Evolutionary conservation across 169 alveolate genomes (phyloP).

Genomic region (Neospora caninum): DNA sequence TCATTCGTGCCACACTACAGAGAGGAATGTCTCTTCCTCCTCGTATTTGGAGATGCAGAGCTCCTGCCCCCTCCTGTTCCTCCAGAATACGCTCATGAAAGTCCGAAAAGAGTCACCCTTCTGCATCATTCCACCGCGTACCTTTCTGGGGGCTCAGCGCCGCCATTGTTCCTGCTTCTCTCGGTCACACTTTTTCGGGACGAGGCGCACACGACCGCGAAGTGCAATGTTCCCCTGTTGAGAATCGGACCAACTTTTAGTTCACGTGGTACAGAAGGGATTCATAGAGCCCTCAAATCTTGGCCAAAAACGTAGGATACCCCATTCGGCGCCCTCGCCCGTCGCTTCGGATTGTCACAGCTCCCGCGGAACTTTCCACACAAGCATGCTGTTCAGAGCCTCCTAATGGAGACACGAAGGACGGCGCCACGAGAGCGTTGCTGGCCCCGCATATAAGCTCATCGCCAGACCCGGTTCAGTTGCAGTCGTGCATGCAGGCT

Average conservation of each 20-base stretch:
- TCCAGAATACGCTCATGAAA: too few species aligned
- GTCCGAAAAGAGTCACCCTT: background rate
- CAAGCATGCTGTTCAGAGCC: too few species aligned
- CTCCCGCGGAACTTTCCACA: too few species aligned
- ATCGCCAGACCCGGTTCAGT: too few species aligned
- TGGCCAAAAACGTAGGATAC: background rate
- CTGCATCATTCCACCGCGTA: background rate
- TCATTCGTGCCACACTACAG: too few species aligned
- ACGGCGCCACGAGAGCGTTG: too few species aligned
- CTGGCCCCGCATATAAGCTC: too few species aligned
- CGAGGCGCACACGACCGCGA: background rate
- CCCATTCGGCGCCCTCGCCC: background rate
- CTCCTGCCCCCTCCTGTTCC: too few species aligned
- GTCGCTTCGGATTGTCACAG: background rate
- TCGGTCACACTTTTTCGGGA: background rate
- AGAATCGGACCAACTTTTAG: background rate
- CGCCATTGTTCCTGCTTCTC: constrained; percentile 22
- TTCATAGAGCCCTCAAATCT: background rate
- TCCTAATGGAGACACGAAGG: too few species aligned
- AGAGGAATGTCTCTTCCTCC: too few species aligned
- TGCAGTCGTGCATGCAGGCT: too few species aligned
- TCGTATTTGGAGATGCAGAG: too few species aligned
- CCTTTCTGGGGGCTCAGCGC: constrained; percentile 41
- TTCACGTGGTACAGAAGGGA: background rate
- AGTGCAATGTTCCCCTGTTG: background rate